Conservation (phyloP, 139 green algal species). For the Chlamydomonas applanata region DNA sequence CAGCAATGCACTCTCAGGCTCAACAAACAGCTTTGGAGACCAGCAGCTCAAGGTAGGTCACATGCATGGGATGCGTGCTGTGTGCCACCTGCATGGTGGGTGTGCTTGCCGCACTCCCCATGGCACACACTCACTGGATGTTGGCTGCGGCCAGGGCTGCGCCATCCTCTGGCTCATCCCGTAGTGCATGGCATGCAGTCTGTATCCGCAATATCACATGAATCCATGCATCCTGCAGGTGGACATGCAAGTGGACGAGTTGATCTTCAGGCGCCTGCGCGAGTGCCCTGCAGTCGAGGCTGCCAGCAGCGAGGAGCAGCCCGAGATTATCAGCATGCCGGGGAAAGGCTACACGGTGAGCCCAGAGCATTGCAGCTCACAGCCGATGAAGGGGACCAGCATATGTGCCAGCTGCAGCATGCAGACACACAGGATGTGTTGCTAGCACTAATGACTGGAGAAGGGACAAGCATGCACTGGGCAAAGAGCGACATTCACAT, state of each 20-base stretch:
- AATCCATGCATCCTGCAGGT: slow-evolving; percentile 29
- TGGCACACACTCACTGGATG: neutral
- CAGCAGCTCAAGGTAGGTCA: slow-evolving; percentile 52
- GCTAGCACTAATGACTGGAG: too few relatives aligned
- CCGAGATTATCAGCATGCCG: slow-evolving; percentile 44
- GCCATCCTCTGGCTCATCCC: neutral
- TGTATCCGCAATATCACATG: neutral
- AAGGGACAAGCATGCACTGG: too few relatives aligned
- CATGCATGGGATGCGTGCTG: slow-evolving; percentile 6
- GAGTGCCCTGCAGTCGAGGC: slow-evolving; percentile 56
- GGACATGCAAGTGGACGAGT: slow-evolving; percentile 67
- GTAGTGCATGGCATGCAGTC: neutral
- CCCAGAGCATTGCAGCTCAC: neutral
- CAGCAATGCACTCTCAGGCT: neutral
- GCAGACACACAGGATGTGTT: too few relatives aligned
- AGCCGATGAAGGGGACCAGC: neutral
- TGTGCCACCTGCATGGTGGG: slow-evolving; percentile 25
- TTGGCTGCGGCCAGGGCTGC: neutral
- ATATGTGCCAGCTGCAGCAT: too few relatives aligned
- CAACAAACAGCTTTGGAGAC: slow-evolving; percentile 59
- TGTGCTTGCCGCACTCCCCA: neutral
- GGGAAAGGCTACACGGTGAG: slow-evolving; percentile 52
- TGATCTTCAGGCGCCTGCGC: slow-evolving; percentile 62
- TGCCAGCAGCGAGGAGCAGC: slow-evolving; percentile 74
- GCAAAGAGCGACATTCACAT: too few relatives aligned